These are phyloP conservation scores for Terfezia boudieri DNA, from an alignment of 495 filamentous ascomycete genomes.

Conservation along the genomic window DNA sequence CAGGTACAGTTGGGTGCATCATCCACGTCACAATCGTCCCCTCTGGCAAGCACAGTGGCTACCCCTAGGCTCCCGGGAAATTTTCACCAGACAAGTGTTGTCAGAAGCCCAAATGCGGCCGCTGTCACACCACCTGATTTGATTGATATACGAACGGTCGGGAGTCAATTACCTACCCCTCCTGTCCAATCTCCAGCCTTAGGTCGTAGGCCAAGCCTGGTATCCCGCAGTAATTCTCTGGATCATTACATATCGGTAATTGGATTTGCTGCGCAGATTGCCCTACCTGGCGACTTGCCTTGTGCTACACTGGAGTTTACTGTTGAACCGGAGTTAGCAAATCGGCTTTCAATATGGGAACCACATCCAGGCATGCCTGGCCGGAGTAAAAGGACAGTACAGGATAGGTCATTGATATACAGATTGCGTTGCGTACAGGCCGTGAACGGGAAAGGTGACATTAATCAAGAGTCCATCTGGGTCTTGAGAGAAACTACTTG, in stretches of 20 bases:
- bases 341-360: constrained; percentile 12
- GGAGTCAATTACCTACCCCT: too few relatives aligned
- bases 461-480: constrained; percentile 31
- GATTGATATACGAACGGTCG: too few relatives aligned
- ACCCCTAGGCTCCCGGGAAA: background rate
- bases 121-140: background rate
- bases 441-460: background rate
- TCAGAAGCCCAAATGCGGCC: background rate
- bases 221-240: background rate
- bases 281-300: background rate
- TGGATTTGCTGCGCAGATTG: background rate
- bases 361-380: constrained; percentile 8
- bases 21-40: too few relatives aligned
- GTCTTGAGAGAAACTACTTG: constrained; percentile 37
- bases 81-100: background rate
- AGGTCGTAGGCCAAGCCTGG: background rate
- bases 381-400: constrained; percentile 10
- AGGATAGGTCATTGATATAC: constrained; percentile 10
- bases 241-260: background rate
- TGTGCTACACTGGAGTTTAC: constrained; percentile 9
- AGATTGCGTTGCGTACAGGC: constrained; percentile 11
- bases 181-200: too few relatives aligned
- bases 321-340: constrained; percentile 5
- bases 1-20: too few relatives aligned
- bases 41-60: background rate